These are phyloP conservation scores for Sarcomyxa edulis DNA, from an alignment of 768 basidiomycete species.

Conservation along the genomic window DNA sequence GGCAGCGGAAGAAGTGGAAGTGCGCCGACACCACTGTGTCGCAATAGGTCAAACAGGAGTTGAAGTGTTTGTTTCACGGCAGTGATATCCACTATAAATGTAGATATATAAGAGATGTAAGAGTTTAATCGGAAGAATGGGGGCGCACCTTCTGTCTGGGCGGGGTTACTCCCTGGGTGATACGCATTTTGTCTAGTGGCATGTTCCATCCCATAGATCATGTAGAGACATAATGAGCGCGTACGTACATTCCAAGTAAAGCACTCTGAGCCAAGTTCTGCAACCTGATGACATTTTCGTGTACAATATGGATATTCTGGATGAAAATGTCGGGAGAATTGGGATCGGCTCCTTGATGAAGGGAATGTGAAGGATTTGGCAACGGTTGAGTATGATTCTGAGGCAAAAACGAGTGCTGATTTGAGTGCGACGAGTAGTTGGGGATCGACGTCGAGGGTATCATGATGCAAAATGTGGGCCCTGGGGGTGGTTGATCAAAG, in stretches of 20 bases:
- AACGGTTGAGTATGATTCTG: no score
- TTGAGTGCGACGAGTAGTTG: no score
- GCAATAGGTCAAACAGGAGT: conserved; percentile 40
- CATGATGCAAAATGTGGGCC: no score
- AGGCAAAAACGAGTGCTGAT: no score
- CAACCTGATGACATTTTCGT: conserved; percentile 43
- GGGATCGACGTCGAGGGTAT: no score
- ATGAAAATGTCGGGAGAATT: conserved; percentile 62
- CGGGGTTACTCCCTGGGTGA: conserved; percentile 45
- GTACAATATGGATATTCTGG: conserved; percentile 43
- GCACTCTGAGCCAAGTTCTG: conserved; percentile 44
- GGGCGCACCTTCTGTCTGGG: conserved; percentile 47
- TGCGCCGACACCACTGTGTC: conserved; percentile 61
- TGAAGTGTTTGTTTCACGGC: conserved; percentile 48
- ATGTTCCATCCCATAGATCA: no score
- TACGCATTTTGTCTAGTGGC: conserved; percentile 68
- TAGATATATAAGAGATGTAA: background rate
- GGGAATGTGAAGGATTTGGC: no score
- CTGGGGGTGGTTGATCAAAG: no score
- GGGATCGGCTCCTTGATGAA: conserved; percentile 39
- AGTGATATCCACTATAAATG: conserved; percentile 32
- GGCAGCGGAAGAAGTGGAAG: conserved; percentile 41
- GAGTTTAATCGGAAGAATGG: background rate
- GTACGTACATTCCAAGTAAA: conserved; percentile 50
- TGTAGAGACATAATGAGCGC: no score